Evolutionary conservation across 2,329 filamentous ascomycete genomes (phyloP).

Genomic region (Colletotrichum horii): DNA sequence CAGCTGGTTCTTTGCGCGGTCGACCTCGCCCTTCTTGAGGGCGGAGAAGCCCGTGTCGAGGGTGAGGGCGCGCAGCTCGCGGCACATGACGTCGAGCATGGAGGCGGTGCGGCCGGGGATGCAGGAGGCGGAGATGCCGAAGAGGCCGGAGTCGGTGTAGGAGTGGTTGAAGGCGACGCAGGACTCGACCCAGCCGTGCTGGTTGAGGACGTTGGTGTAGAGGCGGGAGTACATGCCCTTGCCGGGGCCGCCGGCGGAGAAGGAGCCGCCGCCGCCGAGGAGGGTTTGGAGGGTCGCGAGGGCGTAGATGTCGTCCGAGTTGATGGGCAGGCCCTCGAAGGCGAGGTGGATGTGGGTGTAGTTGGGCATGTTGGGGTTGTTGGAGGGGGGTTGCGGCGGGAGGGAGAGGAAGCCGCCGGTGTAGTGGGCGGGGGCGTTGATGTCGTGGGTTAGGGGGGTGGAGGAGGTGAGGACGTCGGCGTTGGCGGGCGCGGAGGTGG

Average conservation of each 20-base stretch:
- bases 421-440: constrained; percentile 76
- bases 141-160: constrained; percentile 94
- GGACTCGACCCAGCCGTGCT: constrained; percentile 95
- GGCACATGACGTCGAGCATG: constrained; percentile 96
- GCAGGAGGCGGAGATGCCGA: constrained; percentile 90
- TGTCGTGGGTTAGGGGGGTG: constrained; percentile 53
- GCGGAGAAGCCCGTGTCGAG: constrained; percentile 76
- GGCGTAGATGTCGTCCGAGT: constrained; percentile 92
- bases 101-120: constrained; percentile 75
- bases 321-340: constrained; percentile 93
- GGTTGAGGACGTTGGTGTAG: constrained; percentile 97
- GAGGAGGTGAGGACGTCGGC: constrained; percentile 54
- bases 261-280: constrained; percentile 93
- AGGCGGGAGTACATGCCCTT: constrained; percentile 99
- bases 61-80: constrained; percentile 81
- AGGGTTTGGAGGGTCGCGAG: constrained; percentile 94
- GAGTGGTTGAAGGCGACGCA: constrained; percentile 97
- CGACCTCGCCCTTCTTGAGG: constrained; percentile 79
- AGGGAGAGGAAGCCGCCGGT: constrained; percentile 93
- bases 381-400: constrained; percentile 77
- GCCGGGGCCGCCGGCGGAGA: constrained; percentile 93
- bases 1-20: constrained; percentile 95
- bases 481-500: constrained; percentile 71
- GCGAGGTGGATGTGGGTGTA: constrained; percentile 95
- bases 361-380: constrained; percentile 77